Percentiles rank a stretch among this genome's conserved stretches.
phyloP scores from a whole-genome alignment of 2,329 filamentous ascomycete species.

The Penicillium sp. region DNA sequence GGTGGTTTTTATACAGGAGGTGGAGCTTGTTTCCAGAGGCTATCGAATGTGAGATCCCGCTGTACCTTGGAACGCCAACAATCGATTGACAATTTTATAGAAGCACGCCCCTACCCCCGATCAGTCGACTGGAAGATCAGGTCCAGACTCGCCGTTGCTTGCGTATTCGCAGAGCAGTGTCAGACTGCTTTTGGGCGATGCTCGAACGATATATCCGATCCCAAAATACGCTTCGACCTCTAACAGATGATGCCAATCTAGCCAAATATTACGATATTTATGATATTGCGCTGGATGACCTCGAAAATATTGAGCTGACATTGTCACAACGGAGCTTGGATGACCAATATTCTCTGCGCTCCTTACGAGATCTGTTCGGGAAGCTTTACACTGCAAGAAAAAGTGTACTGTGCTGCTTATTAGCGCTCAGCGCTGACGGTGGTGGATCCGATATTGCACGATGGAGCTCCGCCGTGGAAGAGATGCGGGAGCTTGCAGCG shows the following conservation, averaged over 20 bases:
- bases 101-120: constrained; percentile 86
- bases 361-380: constrained; percentile 76
- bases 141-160: constrained; percentile 76
- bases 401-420: constrained; percentile 81
- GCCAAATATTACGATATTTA: constrained; percentile 93
- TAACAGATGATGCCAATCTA: constrained; percentile 77
- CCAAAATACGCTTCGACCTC: constrained; percentile 65
- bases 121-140: constrained; percentile 83
- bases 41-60: constrained; percentile 69
- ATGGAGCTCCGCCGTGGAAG: constrained; percentile 76
- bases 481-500: constrained; percentile 65
- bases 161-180: constrained; percentile 74
- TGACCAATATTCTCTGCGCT: constrained; percentile 73
- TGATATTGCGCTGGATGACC: constrained; percentile 71
- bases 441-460: constrained; percentile 72
- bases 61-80: constrained; percentile 9
- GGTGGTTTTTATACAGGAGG: constrained; percentile 82
- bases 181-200: constrained; percentile 66
- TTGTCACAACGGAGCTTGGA: constrained; percentile 68
- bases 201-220: constrained; percentile 72
- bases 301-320: constrained; percentile 66
- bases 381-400: constrained; percentile 79
- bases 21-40: constrained; percentile 89
- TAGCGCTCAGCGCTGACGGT: constrained; percentile 81
- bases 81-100: constrained; percentile 45